Evolutionary conservation across 768 basidiomycete species (phyloP).

Genomic region (Xanthoconium purpureum): DNA sequence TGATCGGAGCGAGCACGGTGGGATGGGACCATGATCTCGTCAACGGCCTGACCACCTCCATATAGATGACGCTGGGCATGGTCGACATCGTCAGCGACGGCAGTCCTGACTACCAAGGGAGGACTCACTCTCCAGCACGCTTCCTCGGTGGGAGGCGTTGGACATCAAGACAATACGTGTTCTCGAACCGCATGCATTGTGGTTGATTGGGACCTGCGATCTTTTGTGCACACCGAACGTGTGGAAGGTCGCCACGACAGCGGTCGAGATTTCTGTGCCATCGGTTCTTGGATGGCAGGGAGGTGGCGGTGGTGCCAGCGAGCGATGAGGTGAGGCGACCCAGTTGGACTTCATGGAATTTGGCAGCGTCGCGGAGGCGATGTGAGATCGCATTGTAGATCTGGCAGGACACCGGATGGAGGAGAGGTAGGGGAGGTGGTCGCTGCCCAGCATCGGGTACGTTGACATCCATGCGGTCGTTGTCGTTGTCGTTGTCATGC

Average conservation of each 20-base stretch:
- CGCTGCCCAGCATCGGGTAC: too few relatives aligned
- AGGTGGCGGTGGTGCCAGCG: background rate
- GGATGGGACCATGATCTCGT: background rate
- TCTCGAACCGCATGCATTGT: background rate
- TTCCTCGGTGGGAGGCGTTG: background rate
- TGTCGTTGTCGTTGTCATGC: too few relatives aligned
- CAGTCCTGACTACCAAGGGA: too few relatives aligned
- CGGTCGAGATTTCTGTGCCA: background rate
- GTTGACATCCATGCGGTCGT: too few relatives aligned
- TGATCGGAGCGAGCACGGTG: background rate
- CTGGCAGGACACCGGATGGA: background rate
- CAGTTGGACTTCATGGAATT: background rate
- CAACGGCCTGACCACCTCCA: background rate
- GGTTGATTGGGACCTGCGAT: background rate
- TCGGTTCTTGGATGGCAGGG: background rate
- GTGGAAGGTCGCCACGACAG: background rate
- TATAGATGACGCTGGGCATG: background rate
- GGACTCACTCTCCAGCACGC: background rate
- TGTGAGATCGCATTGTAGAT: background rate
- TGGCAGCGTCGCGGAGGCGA: background rate
- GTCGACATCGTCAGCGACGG: too few relatives aligned
- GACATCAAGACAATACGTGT: background rate
- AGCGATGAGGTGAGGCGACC: background rate
- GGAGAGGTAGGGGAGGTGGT: too few relatives aligned
- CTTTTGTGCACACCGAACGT: background rate